Percentiles rank a stretch among this genome's conserved stretches.
Conservation (phyloP, 2,329 filamentous ascomycete species). For the Paecilomyces dactylethromorphus region DNA sequence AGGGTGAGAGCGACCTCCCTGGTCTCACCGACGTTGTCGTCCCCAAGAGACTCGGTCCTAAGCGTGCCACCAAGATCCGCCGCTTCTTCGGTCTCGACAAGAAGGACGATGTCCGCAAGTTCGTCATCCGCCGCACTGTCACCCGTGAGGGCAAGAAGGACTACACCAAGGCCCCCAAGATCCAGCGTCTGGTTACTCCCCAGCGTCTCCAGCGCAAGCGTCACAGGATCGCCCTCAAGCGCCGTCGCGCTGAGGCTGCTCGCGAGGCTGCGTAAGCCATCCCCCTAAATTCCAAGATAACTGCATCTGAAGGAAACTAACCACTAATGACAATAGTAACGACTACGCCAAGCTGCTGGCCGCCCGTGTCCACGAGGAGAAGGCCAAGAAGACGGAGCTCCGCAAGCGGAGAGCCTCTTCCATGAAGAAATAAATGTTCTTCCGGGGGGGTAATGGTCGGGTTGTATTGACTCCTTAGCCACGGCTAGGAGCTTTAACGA, state of each 20-base stretch:
- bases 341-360: slow-evolving; percentile 95
- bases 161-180: slow-evolving; percentile 99
- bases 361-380: slow-evolving; percentile 95
- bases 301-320: slow-evolving; percentile 15
- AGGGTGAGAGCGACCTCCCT: slow-evolving; percentile 89
- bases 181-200: slow-evolving; percentile 98
- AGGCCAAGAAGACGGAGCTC: slow-evolving; percentile 85
- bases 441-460: background rate
- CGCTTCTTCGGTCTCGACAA: slow-evolving; percentile 99
- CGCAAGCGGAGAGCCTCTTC: slow-evolving; percentile 97
- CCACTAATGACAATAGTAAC: slow-evolving; percentile 52
- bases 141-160: slow-evolving; percentile 93
- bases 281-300: background rate
- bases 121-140: slow-evolving; percentile 98
- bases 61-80: slow-evolving; percentile 99
- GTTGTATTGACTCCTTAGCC: background rate
- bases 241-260: slow-evolving; percentile 90
- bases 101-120: slow-evolving; percentile 99
- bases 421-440: slow-evolving; percentile 69
- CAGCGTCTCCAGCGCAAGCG: slow-evolving; percentile 99
- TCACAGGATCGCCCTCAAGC: slow-evolving; percentile 96
- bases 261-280: slow-evolving; percentile 95
- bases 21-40: slow-evolving; percentile 96
- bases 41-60: slow-evolving; percentile 98
- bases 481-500: background rate